These are phyloP conservation scores for Xylariales sp. DNA, from an alignment of 2,329 filamentous ascomycete genomes.

Conservation along the genomic window DNA sequence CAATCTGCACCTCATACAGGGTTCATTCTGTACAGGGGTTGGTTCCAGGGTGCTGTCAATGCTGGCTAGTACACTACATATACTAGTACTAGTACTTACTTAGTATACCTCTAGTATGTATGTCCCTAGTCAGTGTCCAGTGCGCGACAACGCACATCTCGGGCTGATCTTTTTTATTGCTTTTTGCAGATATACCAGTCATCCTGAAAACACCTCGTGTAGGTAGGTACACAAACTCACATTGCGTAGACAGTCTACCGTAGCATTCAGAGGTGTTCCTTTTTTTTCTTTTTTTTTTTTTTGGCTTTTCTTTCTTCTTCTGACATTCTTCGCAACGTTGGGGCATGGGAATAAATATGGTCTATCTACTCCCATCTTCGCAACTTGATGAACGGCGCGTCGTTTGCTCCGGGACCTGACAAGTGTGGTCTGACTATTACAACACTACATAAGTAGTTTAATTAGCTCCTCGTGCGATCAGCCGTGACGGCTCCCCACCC, in stretches of 20 bases:
- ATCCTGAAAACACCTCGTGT: neutral
- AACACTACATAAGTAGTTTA: constrained; percentile 26
- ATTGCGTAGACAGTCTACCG: neutral
- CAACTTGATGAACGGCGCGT: neutral
- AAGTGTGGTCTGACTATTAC: constrained; percentile 21
- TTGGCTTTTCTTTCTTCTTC: too few relatives aligned
- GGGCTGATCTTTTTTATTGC: constrained; percentile 30
- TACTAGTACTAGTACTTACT: too few relatives aligned
- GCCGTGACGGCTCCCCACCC: constrained; percentile 12
- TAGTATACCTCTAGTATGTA: neutral
- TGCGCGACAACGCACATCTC: constrained; percentile 27
- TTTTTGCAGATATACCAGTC: constrained; percentile 18
- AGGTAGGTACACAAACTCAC: constrained; percentile 2
- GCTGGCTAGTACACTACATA: neutral
- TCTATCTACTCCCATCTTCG: neutral
- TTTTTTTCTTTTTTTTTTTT: neutral
- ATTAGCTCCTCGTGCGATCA: constrained; percentile 19
- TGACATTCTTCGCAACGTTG: neutral
- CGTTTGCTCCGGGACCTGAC: constrained; percentile 3
- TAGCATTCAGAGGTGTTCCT: neutral
- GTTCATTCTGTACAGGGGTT: neutral
- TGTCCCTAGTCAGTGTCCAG: neutral
- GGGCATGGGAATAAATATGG: neutral
- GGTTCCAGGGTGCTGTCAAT: neutral
- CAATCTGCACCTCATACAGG: constrained; percentile 2